These are phyloP conservation scores for Pyrus pyrifolia DNA, from an alignment of 306 rosid genomes.

Conservation along the genomic window DNA sequence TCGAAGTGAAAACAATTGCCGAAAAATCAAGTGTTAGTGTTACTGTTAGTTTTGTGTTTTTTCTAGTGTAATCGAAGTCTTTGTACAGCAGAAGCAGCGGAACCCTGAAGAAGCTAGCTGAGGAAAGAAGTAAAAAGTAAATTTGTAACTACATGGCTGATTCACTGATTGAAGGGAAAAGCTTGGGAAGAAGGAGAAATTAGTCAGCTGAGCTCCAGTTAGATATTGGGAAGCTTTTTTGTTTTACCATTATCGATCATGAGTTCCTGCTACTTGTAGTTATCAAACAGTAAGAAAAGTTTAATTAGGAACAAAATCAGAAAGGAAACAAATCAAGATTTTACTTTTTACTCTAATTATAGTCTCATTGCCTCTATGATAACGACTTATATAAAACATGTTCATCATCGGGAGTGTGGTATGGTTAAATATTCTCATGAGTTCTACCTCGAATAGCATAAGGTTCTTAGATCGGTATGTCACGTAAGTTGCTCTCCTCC, in stretches of 20 bases:
- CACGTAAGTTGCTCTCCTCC: too few species aligned
- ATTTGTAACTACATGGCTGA: slow-evolving; percentile 29
- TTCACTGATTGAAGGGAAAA: slow-evolving; percentile 9
- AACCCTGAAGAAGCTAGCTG: slow-evolving; percentile 3
- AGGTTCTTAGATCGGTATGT: too few species aligned
- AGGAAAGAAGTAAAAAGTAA: slow-evolving; percentile 14
- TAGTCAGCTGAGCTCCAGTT: not conserved
- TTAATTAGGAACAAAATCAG: slow-evolving; percentile 30
- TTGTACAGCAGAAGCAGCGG: slow-evolving; percentile 55
- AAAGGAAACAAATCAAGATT: slow-evolving; percentile 18
- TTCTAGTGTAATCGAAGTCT: slow-evolving; percentile 32
- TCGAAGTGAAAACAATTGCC: slow-evolving; percentile 21
- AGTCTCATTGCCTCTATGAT: not conserved
- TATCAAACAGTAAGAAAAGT: slow-evolving; percentile 29
- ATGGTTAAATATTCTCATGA: too few species aligned
- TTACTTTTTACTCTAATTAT: slow-evolving; percentile 21
- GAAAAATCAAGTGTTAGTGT: slow-evolving; percentile 12
- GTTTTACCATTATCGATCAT: not conserved
- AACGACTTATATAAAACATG: too few species aligned
- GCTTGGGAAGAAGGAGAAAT: slow-evolving; percentile 3
- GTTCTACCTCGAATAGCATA: too few species aligned
- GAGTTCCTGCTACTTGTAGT: slow-evolving; percentile 26
- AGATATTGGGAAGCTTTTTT: slow-evolving; percentile 12
- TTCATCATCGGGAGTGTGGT: too few species aligned
- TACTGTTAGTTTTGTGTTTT: slow-evolving; percentile 21